A percentile compares a stretch with the other conserved stretches of the same genome.
Evolutionary conservation across 148 eudicot species (phyloP).

Genomic region (Dianthus caryophyllus): DNA sequence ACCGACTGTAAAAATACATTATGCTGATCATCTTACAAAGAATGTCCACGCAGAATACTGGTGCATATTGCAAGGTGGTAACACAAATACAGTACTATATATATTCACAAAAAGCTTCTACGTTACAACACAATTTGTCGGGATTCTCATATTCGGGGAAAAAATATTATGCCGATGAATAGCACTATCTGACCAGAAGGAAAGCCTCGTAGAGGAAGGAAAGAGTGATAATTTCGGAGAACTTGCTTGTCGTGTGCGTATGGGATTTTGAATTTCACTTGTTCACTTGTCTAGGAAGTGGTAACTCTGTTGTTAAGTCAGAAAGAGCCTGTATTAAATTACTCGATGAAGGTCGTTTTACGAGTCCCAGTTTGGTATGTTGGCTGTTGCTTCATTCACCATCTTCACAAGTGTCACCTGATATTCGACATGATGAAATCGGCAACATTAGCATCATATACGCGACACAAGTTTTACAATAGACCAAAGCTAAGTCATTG

Average conservation of each 20-base stretch:
- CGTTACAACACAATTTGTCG: background rate
- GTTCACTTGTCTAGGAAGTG: too few relatives aligned
- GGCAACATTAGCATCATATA: background rate
- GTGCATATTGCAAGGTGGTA: too few relatives aligned
- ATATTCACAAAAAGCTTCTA: slow-evolving; percentile 14
- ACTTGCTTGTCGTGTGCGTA: background rate
- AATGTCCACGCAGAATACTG: too few relatives aligned
- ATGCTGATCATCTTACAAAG: too few relatives aligned
- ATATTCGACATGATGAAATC: background rate
- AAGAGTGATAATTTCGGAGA: background rate
- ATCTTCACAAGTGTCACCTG: slow-evolving; percentile 90
- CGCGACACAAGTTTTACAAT: too few relatives aligned
- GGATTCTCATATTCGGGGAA: background rate
- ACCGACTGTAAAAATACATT: too few relatives aligned
- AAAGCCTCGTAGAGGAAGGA: slow-evolving; percentile 1
- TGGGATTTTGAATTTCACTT: background rate
- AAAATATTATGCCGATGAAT: slow-evolving; percentile 1
- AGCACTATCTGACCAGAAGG: background rate
- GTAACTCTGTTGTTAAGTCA: background rate
- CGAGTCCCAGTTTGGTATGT: slow-evolving; percentile 80
- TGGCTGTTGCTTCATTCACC: slow-evolving; percentile 91
- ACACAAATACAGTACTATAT: background rate
- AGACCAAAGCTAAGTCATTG: too few relatives aligned
- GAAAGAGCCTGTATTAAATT: background rate
- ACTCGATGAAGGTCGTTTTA: background rate